A percentile compares a stretch with the other conserved stretches of the same genome.
Evolutionary conservation across 169 alveolate species (phyloP).

Genomic region (Toxoplasma gondii): DNA sequence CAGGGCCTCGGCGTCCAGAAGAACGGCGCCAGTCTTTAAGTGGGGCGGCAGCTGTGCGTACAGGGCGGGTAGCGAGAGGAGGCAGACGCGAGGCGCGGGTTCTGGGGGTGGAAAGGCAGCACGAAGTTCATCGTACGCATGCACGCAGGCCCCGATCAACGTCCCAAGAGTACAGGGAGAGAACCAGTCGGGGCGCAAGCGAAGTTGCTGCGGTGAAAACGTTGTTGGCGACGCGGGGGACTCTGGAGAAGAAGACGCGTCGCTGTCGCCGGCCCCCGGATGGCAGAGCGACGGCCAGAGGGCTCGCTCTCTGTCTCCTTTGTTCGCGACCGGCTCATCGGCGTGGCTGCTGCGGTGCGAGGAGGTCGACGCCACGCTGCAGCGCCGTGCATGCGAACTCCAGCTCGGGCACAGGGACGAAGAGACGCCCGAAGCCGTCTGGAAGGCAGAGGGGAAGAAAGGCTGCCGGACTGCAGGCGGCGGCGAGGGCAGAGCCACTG

Average conservation of each 20-base stretch:
- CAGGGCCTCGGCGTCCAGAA: conserved; percentile 22
- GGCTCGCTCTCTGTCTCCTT: neutral
- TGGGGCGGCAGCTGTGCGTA: conserved; percentile 33
- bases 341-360: neutral
- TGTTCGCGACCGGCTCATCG: neutral
- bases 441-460: conserved; percentile 2
- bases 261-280: neutral
- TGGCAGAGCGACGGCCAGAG: neutral
- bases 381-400: neutral
- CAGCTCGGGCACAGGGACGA: neutral
- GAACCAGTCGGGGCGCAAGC: conserved; percentile 24
- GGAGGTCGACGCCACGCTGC: neutral
- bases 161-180: conserved; percentile 21
- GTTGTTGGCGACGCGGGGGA: neutral
- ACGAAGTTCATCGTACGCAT: conserved; percentile 1
- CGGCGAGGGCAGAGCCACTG: neutral
- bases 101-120: conserved; percentile 28
- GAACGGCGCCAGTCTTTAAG: neutral
- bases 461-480: conserved; percentile 37
- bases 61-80: conserved; percentile 33
- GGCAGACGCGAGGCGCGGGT: conserved; percentile 4
- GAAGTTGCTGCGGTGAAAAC: neutral
- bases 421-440: neutral
- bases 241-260: neutral
- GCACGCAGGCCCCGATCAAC: conserved; percentile 27